Base-by-base conservation (phyloP, 257 asterid species). In the Jacaranda copaia region DNA sequence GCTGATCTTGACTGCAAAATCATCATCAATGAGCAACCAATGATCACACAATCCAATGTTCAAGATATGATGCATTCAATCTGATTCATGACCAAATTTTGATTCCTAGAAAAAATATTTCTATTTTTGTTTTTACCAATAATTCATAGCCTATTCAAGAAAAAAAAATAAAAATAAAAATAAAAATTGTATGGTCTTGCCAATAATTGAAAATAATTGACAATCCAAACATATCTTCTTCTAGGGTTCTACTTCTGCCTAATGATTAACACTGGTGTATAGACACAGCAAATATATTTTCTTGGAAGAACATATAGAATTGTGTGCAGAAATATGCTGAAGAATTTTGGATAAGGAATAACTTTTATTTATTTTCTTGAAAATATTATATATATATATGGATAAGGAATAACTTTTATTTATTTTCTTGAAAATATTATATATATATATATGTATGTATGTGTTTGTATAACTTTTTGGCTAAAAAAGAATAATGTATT, bases 21-120 rank as follows among this genome's bases (percentile, higher is more conserved):
- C 8, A 55, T n/a, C 64, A 58, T 58, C 15, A 58, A 20, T 20
- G 64, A 61, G 45, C 7, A 48, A 68, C 16, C 42, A 19, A 36
- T 56, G 3, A 5, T 71, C 60, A 73, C 51, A 12, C 32, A 68
- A 80, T 74, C 80, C 84, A 39, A 61, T 15, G 53, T 19, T 40
- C 15, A 78, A 48, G 82, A 71, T 78, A 61, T 71, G 82, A 40
- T 61, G 48, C 67, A 78, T 38, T 62, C 56, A 71, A 78, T 43
- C 32, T 19, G 73, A 57, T 14, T 8, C 40, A 32, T 53, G 55
- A 68, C 60, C 55, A 63, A 70, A 36, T 11, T 60, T 74, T 68
- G 49, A 68, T 58, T 43, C 39, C 38, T 15, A 42, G 49, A 51
- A 9, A 52, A 59, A 38, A 38, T 59, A 43, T 32, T 57, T 51